These are phyloP conservation scores for Rhodotorula sp. DNA, from an alignment of 1,284 basidiomycete genomes.

Conservation along the genomic window DNA sequence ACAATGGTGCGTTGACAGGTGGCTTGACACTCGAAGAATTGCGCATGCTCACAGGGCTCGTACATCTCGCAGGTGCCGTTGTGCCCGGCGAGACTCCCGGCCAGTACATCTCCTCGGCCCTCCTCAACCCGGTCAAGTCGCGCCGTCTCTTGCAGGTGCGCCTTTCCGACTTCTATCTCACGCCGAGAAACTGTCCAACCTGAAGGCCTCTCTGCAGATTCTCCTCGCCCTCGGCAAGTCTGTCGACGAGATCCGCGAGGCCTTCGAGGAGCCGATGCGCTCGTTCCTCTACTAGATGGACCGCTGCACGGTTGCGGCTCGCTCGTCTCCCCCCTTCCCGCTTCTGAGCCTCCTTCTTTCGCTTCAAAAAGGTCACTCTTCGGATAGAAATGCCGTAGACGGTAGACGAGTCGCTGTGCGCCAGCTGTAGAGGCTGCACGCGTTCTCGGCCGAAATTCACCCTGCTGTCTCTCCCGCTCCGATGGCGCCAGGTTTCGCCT, in stretches of 20 bases:
- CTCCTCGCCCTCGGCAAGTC: conserved; percentile 11
- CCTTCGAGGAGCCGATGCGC: conserved; percentile 4
- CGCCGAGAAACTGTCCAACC: background rate
- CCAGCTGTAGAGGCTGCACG: no score
- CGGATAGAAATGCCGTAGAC: no score
- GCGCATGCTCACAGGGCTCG: background rate
- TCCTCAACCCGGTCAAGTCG: conserved; percentile 41
- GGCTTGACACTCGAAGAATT: no score
- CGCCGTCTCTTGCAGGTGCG: conserved; percentile 28
- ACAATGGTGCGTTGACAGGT: conserved; percentile 29
- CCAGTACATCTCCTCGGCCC: conserved; percentile 27
- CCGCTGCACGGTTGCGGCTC: no score
- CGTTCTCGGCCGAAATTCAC: no score
- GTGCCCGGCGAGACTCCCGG: background rate
- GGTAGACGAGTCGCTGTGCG: no score
- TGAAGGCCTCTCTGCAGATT: background rate
- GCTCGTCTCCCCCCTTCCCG: background rate
- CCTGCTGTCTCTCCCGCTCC: no score
- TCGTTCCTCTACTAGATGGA: background rate
- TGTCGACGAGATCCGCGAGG: background rate
- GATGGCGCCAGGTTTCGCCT: no score
- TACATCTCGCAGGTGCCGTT: background rate
- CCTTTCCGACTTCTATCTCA: no score
- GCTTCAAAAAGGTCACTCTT: background rate
- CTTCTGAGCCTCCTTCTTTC: background rate